Conservation (phyloP, 768 basidiomycete species). For the Pleurotus platypus region DNA sequence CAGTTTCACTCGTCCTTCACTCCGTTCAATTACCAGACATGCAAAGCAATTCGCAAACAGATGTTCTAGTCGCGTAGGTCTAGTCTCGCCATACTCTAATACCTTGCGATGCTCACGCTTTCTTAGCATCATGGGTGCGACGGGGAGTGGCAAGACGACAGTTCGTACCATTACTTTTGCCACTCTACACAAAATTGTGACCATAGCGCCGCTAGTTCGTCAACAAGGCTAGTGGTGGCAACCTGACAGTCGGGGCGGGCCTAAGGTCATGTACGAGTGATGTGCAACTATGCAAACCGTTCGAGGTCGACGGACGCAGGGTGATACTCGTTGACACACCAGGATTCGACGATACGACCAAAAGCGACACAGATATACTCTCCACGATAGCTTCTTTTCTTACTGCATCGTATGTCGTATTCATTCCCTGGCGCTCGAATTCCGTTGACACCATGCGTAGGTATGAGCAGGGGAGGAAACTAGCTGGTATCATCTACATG, state of each 20-base stretch:
- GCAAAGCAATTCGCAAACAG: neutral
- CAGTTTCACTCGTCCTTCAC: neutral
- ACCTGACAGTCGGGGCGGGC: conserved; percentile 39
- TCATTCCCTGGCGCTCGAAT: neutral
- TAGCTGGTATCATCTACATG: conserved; percentile 37
- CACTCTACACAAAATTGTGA: neutral
- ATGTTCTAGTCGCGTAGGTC: conserved; percentile 7
- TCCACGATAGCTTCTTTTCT: conserved; percentile 44
- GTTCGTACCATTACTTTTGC: neutral
- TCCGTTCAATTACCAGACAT: no score
- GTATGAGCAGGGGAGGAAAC: conserved; percentile 17
- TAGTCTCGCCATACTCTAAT: neutral
- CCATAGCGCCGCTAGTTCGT: conserved; percentile 37
- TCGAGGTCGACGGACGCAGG: conserved; percentile 35
- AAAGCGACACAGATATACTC: conserved; percentile 45
- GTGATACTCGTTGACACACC: conserved; percentile 55
- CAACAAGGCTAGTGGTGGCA: conserved; percentile 47
- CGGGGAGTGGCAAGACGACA: conserved; percentile 5
- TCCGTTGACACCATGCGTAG: neutral
- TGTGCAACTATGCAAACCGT: conserved; percentile 39
- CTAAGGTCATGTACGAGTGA: conserved; percentile 49
- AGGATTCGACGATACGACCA: conserved; percentile 52
- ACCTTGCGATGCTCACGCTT: neutral
- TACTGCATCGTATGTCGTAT: conserved; percentile 12
- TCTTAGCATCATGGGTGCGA: conserved; percentile 4